Conservation (phyloP, 495 filamentous ascomycete species). For the Venustampulla echinocandica region DNA sequence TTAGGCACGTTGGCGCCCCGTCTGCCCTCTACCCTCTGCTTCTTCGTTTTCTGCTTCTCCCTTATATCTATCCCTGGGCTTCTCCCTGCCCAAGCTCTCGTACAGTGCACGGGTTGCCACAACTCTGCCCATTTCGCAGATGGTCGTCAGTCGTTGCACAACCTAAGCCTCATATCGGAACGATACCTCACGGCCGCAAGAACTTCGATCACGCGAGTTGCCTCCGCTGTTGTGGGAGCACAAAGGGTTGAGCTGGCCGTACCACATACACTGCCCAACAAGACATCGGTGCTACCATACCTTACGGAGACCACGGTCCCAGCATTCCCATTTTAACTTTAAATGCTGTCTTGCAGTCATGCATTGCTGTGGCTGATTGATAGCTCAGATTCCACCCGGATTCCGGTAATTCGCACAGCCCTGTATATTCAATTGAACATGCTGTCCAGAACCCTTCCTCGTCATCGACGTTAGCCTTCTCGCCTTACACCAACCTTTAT, state of each 20-base stretch:
- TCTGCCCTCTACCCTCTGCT: not conserved
- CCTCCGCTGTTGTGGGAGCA: slow-evolving; percentile 13
- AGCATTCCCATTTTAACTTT: slow-evolving; percentile 13
- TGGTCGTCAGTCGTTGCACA: slow-evolving; percentile 13
- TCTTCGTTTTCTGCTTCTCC: slow-evolving; percentile 4
- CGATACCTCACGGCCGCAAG: slow-evolving; percentile 10
- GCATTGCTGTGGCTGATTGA: slow-evolving; percentile 19
- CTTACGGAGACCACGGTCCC: not conserved
- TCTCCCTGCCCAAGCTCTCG: slow-evolving; percentile 11
- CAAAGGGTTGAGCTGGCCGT: slow-evolving; percentile 20
- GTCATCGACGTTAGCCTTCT: slow-evolving; percentile 14
- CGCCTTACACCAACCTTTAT: slow-evolving; percentile 14
- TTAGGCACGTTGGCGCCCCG: slow-evolving; percentile 15
- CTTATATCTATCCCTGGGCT: slow-evolving; percentile 7
- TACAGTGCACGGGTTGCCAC: slow-evolving; percentile 16
- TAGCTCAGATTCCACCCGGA: slow-evolving; percentile 19
- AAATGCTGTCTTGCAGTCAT: slow-evolving; percentile 18
- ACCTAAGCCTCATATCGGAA: slow-evolving; percentile 18
- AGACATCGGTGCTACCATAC: slow-evolving; percentile 9
- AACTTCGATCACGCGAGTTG: slow-evolving; percentile 18
- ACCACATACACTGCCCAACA: slow-evolving; percentile 15
- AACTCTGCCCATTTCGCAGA: slow-evolving; percentile 8
- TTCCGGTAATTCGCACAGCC: slow-evolving; percentile 18
- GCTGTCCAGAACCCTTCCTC: slow-evolving; percentile 9
- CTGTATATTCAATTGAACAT: slow-evolving; percentile 22